Base-by-base conservation (phyloP, 768 basidiomycete genomes). In the Ramaria rubella region DNA sequence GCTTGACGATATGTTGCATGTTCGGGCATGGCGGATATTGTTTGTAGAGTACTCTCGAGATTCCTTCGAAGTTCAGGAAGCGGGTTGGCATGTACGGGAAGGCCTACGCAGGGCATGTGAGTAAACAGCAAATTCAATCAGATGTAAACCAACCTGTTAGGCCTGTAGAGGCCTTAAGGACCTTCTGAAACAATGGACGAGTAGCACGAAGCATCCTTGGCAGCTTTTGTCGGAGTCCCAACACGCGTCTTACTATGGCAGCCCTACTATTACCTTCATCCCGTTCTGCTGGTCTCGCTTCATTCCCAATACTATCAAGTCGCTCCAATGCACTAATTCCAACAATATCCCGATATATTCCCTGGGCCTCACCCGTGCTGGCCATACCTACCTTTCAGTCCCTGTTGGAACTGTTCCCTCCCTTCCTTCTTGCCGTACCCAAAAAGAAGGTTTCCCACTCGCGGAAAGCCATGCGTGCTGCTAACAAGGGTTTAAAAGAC, bases 381-480 rank as follows among this genome's bases (percentile, higher is more conserved):
- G 66, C 68, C 23, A 60, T 76, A 49, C 79, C 76, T 11, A 60
- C 72, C 4, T 64, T 80, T 34, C 73, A 74, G 34, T 74, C 77
- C 2, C 69, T 86, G 21, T 71, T 77, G 38, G 90, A 94, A 60
- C 80, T 96, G 43, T 79, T 97, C 59, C 94, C 94, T 12, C 79
- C 93, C 1, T 83, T 94, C 68, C 74, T 97, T 19, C 81, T 93
- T 42, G 93, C 94, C 24, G 95, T 95, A 1, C 95, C 95, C 24
- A 97, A 97, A 73, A 87, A 86, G 69, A 94, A 94, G 72, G 80
- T 84, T 11, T 93, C 94, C 0, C 94, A 97, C 72, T 93, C 91
- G 21, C 79, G 90, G 51, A 98, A 98, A 70, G 80, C 86, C n/a
- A 95, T 95, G 93, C 80, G 94, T 40, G 84, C 83, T 60, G 87